Base-by-base conservation (phyloP, 164 flowering plant genomes). In the Platanus orientalis region DNA sequence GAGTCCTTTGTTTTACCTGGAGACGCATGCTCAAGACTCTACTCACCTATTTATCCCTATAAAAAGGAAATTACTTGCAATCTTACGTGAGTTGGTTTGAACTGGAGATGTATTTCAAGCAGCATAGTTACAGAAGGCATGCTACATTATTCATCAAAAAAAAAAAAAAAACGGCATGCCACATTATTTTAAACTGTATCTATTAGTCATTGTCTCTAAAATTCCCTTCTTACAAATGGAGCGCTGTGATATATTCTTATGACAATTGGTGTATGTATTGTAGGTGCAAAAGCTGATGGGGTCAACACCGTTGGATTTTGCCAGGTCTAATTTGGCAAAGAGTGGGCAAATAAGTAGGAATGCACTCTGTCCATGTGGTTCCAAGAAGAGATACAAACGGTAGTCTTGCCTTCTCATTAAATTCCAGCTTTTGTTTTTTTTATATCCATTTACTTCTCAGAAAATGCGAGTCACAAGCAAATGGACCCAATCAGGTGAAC, bases 251-350 rank as follows among this genome's bases (percentile, higher is more conserved):
- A 10, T 27, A 13, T 58, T 58, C 17, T 17, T 28, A 28, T 16
- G 20, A 19, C 24, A 19, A 27, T 42, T 63, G 25, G 11, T 19
- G 29, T 40, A 34, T 58, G 55, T 60, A 56, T 17, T 77, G 60
- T 61, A 94, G 98, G 79, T 94, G 64, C 96, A 91, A 73, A 91
- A 89, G 66, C 60, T 94, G 79, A 76, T 91, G 91, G 97, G 99
- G 20, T 78, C 95, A 17, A 74, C 96, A 44, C 96, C 98, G 16
- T 10, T 85, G 73, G 98, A 94, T 80, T 64, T 89, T 71, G 98
- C 98, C 3, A 73, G 82, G 73, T 83, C 95, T 32, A 94, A 88
- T 73, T 67, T 89, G 80, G 93, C 96, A 47, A 80, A 91, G 83
- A 89, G 92, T 81, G 97, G 98, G 16, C 87, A 86, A 67, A 81